Conservation (phyloP, 768 basidiomycete genomes). For the Russula sp. region DNA sequence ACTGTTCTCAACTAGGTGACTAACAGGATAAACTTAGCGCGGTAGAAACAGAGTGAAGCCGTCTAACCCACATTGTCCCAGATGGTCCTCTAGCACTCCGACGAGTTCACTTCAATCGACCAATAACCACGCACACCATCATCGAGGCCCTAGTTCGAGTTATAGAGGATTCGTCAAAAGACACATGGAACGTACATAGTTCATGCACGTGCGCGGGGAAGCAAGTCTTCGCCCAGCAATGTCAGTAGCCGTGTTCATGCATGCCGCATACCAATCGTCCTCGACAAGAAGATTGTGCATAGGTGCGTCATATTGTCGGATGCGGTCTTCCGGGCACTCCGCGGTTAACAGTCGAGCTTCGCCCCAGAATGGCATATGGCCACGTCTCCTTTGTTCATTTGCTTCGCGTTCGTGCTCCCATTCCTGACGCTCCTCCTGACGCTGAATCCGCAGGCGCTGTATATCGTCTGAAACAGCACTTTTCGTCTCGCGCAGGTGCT, state of each 20-base stretch:
- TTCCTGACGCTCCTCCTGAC: slow-evolving; percentile 8
- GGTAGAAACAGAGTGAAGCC: not conserved
- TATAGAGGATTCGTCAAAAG: not conserved
- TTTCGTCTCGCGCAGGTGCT: not conserved
- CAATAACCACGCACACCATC: slow-evolving; percentile 12
- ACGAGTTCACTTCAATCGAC: slow-evolving; percentile 13
- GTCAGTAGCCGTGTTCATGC: slow-evolving; percentile 9
- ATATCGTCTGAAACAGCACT: not conserved
- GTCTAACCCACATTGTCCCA: slow-evolving; percentile 14
- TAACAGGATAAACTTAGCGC: not conserved
- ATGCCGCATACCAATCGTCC: slow-evolving; percentile 27
- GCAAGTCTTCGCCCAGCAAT: slow-evolving; percentile 2
- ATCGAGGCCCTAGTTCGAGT: slow-evolving; percentile 15
- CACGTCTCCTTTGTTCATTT: slow-evolving; percentile 18
- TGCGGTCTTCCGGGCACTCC: slow-evolving; percentile 11
- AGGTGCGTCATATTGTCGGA: slow-evolving; percentile 21
- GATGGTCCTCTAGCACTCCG: slow-evolving; percentile 17
- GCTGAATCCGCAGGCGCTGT: slow-evolving; percentile 14
- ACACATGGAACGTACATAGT: slow-evolving; percentile 5
- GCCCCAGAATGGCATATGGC: slow-evolving; percentile 19
- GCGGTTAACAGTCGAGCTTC: slow-evolving; percentile 6
- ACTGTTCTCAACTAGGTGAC: slow-evolving; percentile 8
- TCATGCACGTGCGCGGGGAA: not conserved
- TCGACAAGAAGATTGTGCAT: slow-evolving; percentile 24
- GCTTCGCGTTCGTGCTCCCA: slow-evolving; percentile 20